These are phyloP conservation scores for Mortierella sp. DNA, from an alignment of 371 early-diverging fungal species.

Conservation along the genomic window DNA sequence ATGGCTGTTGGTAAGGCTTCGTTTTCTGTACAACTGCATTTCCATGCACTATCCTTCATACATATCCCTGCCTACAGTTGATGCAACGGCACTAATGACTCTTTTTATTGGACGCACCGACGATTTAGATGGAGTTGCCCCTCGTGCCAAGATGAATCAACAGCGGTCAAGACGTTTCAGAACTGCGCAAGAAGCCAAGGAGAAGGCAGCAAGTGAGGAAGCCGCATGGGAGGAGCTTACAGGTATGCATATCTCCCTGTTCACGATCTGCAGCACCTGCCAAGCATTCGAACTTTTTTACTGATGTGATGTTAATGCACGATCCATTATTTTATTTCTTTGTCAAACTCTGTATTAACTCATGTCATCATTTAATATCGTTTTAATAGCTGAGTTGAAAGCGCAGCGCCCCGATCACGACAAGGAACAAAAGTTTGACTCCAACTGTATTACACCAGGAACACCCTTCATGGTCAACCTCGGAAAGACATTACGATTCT, in stretches of 20 bases:
- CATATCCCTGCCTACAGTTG: too few species aligned
- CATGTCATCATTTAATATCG: background rate
- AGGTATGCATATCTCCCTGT: slow-evolving; percentile 57
- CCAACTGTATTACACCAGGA: slow-evolving; percentile 99
- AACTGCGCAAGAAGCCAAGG: slow-evolving; percentile 88
- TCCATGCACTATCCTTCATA: background rate
- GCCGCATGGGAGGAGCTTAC: slow-evolving; percentile 73
- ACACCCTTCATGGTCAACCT: slow-evolving; percentile 99
- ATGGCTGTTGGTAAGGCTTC: slow-evolving; percentile 89
- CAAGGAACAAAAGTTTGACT: slow-evolving; percentile 89
- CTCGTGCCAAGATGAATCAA: slow-evolving; percentile 99
- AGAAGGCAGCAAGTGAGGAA: slow-evolving; percentile 81
- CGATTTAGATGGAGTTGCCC: slow-evolving; percentile 97
- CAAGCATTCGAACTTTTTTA: background rate
- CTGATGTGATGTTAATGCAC: background rate
- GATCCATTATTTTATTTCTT: background rate
- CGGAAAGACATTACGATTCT: slow-evolving; percentile 89
- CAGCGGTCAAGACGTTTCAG: slow-evolving; percentile 99
- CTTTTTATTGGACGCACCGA: slow-evolving; percentile 8
- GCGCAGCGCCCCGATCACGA: slow-evolving; percentile 66
- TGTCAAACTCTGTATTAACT: background rate
- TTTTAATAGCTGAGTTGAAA: slow-evolving; percentile 56
- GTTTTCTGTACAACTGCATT: background rate
- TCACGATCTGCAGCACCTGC: background rate
- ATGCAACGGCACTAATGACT: background rate